These are phyloP conservation scores for Calonectria hongkongensis DNA, from an alignment of 2,329 filamentous ascomycete species.

Conservation along the genomic window DNA sequence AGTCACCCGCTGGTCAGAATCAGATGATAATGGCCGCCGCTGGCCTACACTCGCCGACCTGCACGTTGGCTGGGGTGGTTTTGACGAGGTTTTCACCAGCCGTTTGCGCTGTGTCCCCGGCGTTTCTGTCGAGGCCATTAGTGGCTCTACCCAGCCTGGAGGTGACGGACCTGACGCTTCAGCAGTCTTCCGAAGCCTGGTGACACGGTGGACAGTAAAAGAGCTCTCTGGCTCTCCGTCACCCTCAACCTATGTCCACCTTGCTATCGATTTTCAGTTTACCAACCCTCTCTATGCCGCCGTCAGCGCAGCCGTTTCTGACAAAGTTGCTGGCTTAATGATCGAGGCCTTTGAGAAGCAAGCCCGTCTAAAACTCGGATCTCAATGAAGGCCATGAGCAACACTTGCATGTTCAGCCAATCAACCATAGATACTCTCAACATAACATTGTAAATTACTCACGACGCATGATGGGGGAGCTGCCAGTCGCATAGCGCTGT, in stretches of 20 bases:
- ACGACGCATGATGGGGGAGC: slow-evolving; percentile 14
- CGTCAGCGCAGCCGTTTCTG: slow-evolving; percentile 86
- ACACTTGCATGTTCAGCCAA: background rate
- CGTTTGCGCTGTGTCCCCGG: slow-evolving; percentile 85
- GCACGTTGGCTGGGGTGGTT: slow-evolving; percentile 88
- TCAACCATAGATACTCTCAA: background rate
- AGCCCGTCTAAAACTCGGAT: slow-evolving; percentile 71
- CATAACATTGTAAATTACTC: slow-evolving; percentile 24
- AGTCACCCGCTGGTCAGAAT: slow-evolving; percentile 83
- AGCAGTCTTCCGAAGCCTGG: slow-evolving; percentile 79
- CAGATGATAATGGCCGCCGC: slow-evolving; percentile 68
- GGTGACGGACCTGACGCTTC: slow-evolving; percentile 63
- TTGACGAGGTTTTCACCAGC: slow-evolving; percentile 89
- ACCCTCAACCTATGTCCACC: slow-evolving; percentile 79
- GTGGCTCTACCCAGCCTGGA: slow-evolving; percentile 72
- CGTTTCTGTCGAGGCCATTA: slow-evolving; percentile 84
- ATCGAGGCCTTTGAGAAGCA: slow-evolving; percentile 93
- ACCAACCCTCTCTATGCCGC: slow-evolving; percentile 91
- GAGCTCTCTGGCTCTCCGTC: slow-evolving; percentile 59
- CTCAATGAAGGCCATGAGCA: slow-evolving; percentile 42
- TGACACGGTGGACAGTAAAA: slow-evolving; percentile 81
- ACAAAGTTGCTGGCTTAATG: slow-evolving; percentile 91
- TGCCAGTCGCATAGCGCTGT: slow-evolving; percentile 6
- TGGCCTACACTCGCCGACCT: slow-evolving; percentile 87
- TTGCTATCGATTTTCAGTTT: slow-evolving; percentile 89